phyloP scores from a whole-genome alignment of 768 basidiomycete species.

The Mycena vitilis region DNA sequence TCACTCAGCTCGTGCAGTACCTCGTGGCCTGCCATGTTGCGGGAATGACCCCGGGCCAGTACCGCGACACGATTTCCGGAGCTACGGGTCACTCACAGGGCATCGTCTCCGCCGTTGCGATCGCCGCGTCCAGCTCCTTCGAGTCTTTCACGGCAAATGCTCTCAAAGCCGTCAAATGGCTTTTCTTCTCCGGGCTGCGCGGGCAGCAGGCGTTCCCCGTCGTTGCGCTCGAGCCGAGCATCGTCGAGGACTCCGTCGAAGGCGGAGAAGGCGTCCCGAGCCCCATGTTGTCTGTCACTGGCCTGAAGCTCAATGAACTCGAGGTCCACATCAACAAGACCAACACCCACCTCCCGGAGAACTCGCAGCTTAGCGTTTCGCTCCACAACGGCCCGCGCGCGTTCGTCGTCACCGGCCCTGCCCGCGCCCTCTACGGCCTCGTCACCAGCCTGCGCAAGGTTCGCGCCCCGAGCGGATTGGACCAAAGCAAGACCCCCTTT shows the following conservation, averaged over 20 bases:
- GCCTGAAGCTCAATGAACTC: conserved; percentile 80
- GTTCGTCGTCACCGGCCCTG: conserved; percentile 93
- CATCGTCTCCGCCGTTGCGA: conserved; percentile 91
- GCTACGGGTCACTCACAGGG: conserved; percentile 99
- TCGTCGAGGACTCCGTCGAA: conserved; percentile 88
- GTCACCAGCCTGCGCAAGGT: conserved; percentile 92
- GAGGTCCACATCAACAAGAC: conserved; percentile 87
- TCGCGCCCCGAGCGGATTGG: conserved; percentile 85
- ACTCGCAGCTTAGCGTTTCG: conserved; percentile 87
- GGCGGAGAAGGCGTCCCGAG: conserved; percentile 94
- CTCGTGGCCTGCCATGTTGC: conserved; percentile 82
- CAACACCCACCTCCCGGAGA: conserved; percentile 84
- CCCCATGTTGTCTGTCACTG: conserved; percentile 94
- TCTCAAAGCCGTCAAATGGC: conserved; percentile 88
- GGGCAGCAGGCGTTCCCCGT: conserved; percentile 96
- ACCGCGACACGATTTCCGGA: conserved; percentile 81
- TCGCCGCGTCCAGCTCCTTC: conserved; percentile 82
- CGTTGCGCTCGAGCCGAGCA: conserved; percentile 86
- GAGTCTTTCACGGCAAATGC: conserved; percentile 82
- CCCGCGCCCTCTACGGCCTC: conserved; percentile 92
- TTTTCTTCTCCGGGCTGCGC: conserved; percentile 93
- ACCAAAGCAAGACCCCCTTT: conserved; percentile 94
- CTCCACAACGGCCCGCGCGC: conserved; percentile 92
- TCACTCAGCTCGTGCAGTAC: conserved; percentile 96
- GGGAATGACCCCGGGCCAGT: conserved; percentile 81